Evolutionary conservation across 2,329 filamentous ascomycete genomes (phyloP).

Genomic region (Sclerotinia trifoliorum): DNA sequence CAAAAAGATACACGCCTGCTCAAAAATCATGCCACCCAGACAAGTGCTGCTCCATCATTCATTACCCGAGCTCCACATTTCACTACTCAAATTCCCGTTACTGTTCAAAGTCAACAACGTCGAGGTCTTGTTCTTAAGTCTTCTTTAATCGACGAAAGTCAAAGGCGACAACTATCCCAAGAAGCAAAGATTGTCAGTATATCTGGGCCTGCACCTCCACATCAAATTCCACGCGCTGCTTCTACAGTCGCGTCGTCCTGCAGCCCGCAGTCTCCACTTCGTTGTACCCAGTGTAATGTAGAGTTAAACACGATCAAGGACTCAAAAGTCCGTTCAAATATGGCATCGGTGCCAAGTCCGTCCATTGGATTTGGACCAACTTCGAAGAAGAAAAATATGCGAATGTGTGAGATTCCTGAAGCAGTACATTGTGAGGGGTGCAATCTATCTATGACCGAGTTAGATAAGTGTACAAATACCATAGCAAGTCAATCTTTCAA

Average conservation of each 20-base stretch:
- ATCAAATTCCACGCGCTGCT: background rate
- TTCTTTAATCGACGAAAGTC: background rate
- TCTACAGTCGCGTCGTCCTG: background rate
- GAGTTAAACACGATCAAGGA: background rate
- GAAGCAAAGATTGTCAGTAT: background rate
- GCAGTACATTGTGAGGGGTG: constrained; percentile 6
- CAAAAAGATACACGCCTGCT: background rate
- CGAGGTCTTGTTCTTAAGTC: constrained; percentile 16
- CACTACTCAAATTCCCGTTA: constrained; percentile 15
- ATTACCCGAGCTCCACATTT: constrained; percentile 19
- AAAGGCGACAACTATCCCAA: background rate
- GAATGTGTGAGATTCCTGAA: background rate
- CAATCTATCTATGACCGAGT: background rate
- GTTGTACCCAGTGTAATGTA: constrained; percentile 14
- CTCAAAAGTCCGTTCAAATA: background rate
- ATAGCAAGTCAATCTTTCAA: background rate
- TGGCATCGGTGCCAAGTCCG: background rate
- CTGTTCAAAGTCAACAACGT: constrained; percentile 18
- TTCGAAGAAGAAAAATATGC: background rate
- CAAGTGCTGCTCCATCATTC: constrained; percentile 17
- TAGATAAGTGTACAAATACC: background rate
- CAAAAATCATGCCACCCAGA: constrained; percentile 14
- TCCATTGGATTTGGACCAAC: background rate
- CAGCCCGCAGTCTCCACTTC: background rate
- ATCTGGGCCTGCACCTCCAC: background rate